A percentile compares a stretch with the other conserved stretches of the same genome.
phyloP scores from a whole-genome alignment of 2,329 filamentous ascomycete genomes.

The Fusarium xylarioides region DNA sequence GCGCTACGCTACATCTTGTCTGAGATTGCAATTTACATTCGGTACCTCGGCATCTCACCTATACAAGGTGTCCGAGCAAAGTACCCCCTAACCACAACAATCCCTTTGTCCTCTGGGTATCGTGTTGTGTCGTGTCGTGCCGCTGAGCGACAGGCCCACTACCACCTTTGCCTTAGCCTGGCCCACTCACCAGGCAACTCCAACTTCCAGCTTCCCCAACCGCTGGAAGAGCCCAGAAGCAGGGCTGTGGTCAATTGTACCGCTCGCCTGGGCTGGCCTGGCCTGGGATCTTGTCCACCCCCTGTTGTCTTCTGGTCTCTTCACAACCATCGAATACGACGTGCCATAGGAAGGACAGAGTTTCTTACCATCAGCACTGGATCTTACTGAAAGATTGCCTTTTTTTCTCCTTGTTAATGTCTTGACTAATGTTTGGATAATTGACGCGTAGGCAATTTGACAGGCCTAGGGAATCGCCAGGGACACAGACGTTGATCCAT shows the following conservation, averaged over 20 bases:
- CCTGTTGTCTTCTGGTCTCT: neutral
- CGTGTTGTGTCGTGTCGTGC: conserved; percentile 5
- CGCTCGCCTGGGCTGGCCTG: conserved; percentile 18
- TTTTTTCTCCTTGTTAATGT: neutral
- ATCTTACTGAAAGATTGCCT: conserved; percentile 7
- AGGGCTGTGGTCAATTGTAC: conserved; percentile 3
- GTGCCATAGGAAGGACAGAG: neutral
- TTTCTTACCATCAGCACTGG: neutral
- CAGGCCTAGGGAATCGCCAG: neutral
- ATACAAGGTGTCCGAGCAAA: neutral
- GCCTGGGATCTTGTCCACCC: conserved; percentile 8
- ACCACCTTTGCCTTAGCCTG: neutral
- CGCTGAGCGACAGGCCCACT: conserved; percentile 7
- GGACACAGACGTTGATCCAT: conserved; percentile 29
- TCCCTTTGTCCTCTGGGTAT: conserved; percentile 4
- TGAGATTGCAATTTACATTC: conserved; percentile 6
- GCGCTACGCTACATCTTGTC: conserved; percentile 16
- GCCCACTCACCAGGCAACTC: conserved; percentile 17
- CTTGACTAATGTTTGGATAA: neutral
- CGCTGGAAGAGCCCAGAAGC: neutral
- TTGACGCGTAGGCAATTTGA: neutral
- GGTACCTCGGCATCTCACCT: conserved; percentile 19
- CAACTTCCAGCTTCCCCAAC: conserved; percentile 16
- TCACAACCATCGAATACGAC: conserved; percentile 4
- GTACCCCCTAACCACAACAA: conserved; percentile 11